A percentile compares a stretch with the other conserved stretches of the same genome.
phyloP scores from a whole-genome alignment of 2,329 filamentous ascomycete species.

The Orbilia ellipsospora region DNA sequence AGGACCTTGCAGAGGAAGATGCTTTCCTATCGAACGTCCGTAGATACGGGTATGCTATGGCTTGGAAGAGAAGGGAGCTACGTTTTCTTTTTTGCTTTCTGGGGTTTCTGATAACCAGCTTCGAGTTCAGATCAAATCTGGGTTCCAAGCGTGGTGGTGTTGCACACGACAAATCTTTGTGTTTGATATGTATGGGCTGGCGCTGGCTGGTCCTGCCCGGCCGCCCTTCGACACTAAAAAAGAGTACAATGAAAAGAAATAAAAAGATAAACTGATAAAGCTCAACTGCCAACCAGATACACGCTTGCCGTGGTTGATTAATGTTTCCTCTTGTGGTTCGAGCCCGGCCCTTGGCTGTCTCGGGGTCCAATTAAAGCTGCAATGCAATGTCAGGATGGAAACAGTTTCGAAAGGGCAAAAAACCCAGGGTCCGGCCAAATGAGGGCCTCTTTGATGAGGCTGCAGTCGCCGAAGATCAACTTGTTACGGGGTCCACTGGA shows the following conservation, averaged over 20 bases:
- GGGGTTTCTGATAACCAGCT: conserved; percentile 28
- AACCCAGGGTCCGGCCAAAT: conserved; percentile 46
- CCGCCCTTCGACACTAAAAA: conserved; percentile 17
- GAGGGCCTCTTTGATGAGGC: conserved; percentile 51
- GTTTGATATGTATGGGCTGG: conserved; percentile 34
- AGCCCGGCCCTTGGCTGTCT: conserved; percentile 40
- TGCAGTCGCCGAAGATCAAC: conserved; percentile 55
- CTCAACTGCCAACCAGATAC: conserved; percentile 19
- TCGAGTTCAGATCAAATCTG: conserved; percentile 8
- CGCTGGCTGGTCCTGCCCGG: background rate
- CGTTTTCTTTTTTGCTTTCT: conserved; percentile 7
- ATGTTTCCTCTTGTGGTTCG: conserved; percentile 41
- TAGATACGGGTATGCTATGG: conserved; percentile 14
- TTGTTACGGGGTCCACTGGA: conserved; percentile 45
- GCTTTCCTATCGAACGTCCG: conserved; percentile 29
- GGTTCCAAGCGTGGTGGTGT: conserved; percentile 27
- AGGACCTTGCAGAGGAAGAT: conserved; percentile 42
- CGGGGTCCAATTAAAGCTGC: conserved; percentile 43
- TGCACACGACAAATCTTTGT: conserved; percentile 52
- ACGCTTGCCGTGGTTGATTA: conserved; percentile 37
- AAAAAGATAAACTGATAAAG: conserved; percentile 49
- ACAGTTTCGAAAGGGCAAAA: conserved; percentile 33
- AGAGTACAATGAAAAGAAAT: too few species aligned
- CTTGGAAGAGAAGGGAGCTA: conserved; percentile 9
- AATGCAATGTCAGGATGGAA: conserved; percentile 17